Evolutionary conservation across 2,329 filamentous ascomycete genomes (phyloP), one percentile per base, ranked within the genome.

Genomic region (Aspergillus sp.): DNA sequence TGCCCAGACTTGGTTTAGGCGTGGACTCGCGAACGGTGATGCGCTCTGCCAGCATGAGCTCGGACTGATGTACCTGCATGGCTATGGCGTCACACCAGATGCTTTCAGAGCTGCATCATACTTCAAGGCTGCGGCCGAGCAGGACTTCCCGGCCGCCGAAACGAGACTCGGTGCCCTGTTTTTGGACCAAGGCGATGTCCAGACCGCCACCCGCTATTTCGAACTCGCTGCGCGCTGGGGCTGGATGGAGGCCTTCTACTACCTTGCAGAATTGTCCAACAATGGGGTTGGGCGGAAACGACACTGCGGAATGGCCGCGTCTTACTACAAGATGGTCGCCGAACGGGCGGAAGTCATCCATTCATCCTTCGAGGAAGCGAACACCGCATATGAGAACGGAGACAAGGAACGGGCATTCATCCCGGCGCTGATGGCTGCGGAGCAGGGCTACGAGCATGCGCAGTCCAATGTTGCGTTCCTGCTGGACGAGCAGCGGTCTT

Each of bases 391-490:
- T 70, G 89, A 91, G 58, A 82, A 85, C 17, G 91, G 92, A 4
- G 90, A 97, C 70, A 82, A 87, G 30, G 91, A 96, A 68, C 84
- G 89, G 25, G 93, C 93, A 2, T 84, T 97, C 52, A 83, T 97
- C 17, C 84, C 89, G 56, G 93, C 92, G 65, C 85, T 97, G 72
- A 89, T 95, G 83, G 92, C 91, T 0, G 93, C 93, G 1, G 93
- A 97, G 73, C 92, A 97, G 76, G 93, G 93, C 13, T 96, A 95
- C 67, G 93, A 97, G 73, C 87, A 85, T 65, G 92, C 90, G 0
- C 93, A 97, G 76, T 91, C 92, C 55, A 97, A 97, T 63, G 91
- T 96, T 2, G 93, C 92, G 5, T 95, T 89, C 72, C 82, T 97
- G 61, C 84, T 97, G 4, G 93, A 97, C 70, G 87, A 91, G 51